Percentiles rank a stretch among this genome's conserved stretches.
phyloP scores from a whole-genome alignment of 257 asterid genomes.

The Cynanchum wilfordii region DNA sequence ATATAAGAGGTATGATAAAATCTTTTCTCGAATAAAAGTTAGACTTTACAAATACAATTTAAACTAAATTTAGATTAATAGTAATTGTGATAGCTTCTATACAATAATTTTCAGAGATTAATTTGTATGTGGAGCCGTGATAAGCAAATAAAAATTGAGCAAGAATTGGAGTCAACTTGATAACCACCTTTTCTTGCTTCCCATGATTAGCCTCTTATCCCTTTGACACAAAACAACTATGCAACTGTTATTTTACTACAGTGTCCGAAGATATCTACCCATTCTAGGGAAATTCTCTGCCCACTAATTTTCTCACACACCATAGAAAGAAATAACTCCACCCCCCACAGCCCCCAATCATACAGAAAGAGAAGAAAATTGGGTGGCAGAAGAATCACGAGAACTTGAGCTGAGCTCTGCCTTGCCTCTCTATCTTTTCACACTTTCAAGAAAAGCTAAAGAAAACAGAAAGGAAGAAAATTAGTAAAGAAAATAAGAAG shows the following conservation, averaged over 20 bases:
- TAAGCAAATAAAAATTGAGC: no score
- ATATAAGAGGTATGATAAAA: no score
- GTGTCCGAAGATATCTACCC: background rate
- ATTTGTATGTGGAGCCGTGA: no score
- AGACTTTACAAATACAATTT: no score
- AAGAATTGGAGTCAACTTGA: background rate
- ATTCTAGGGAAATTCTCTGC: background rate
- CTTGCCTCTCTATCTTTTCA: background rate
- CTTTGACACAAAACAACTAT: background rate
- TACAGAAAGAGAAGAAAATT: background rate
- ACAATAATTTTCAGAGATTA: no score
- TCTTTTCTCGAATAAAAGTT: no score
- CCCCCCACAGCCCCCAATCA: background rate
- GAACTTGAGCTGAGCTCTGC: background rate
- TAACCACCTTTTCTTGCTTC: background rate
- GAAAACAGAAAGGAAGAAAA: no score
- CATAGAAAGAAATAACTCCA: background rate
- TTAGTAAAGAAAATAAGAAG: background rate
- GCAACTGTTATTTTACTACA: background rate
- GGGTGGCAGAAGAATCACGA: background rate
- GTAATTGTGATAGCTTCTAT: no score
- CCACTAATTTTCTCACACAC: background rate
- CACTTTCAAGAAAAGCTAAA: background rate
- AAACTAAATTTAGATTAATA: no score
- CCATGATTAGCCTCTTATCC: background rate